Conservation (phyloP, 2,329 filamentous ascomycete species). For the Penicillium sp. region DNA sequence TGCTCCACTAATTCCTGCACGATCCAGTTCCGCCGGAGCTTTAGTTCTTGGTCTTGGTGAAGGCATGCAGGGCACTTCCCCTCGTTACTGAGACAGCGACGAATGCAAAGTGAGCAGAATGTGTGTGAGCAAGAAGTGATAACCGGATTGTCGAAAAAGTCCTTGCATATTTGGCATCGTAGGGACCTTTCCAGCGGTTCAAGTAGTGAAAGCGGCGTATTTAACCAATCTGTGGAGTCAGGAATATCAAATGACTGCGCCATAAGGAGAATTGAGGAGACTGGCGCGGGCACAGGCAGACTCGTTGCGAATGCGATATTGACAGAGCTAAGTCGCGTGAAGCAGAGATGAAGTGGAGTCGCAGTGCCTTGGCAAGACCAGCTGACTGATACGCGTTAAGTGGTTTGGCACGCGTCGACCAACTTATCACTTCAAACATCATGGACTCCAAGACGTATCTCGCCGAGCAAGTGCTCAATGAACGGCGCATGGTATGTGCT, state of each 20-base stretch:
- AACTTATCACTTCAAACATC: conserved; percentile 16
- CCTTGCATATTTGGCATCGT: conserved; percentile 96
- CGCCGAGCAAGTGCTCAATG: conserved; percentile 68
- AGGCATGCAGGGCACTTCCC: conserved; percentile 86
- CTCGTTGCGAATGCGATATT: not conserved
- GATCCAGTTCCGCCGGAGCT: conserved; percentile 76
- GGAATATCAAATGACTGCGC: conserved; percentile 37
- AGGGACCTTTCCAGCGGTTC: conserved; percentile 68
- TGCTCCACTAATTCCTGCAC: conserved; percentile 78
- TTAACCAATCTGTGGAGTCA: conserved; percentile 48
- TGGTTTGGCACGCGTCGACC: conserved; percentile 35
- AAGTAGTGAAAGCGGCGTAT: conserved; percentile 42
- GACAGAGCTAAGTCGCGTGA: not conserved
- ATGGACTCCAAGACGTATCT: conserved; percentile 67
- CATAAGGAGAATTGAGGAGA: conserved; percentile 21
- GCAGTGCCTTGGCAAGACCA: conserved; percentile 35
- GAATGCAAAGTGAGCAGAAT: conserved; percentile 94
- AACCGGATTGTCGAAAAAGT: conserved; percentile 92
- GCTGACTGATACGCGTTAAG: conserved; percentile 43
- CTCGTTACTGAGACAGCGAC: conserved; percentile 73
- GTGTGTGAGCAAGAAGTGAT: conserved; percentile 92
- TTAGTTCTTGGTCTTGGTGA: conserved; percentile 71
- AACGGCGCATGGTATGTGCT: conserved; percentile 62
- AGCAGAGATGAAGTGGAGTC: conserved; percentile 11
- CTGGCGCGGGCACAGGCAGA: not conserved